phyloP scores from a whole-genome alignment of 2,329 filamentous ascomycete genomes.

The Monosporascus cannonballus region DNA sequence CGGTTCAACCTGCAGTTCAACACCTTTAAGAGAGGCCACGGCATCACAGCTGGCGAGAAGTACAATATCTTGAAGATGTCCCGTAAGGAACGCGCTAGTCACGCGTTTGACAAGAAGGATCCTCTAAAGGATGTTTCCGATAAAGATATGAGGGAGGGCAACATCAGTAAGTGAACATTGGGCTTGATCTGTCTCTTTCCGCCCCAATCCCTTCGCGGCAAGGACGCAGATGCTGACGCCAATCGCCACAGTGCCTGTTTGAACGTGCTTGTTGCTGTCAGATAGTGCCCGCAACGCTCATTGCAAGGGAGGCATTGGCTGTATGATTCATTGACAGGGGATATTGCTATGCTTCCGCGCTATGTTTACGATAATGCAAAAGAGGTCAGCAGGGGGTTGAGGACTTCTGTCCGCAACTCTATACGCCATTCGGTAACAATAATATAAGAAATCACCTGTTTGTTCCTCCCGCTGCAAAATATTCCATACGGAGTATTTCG shows the following conservation, averaged over 20 bases:
- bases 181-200: neutral
- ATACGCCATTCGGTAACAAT: too few relatives aligned
- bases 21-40: slow-evolving; percentile 11
- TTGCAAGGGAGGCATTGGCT: too few relatives aligned
- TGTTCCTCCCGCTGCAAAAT: too few relatives aligned
- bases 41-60: slow-evolving; percentile 10
- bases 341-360: too few relatives aligned
- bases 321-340: too few relatives aligned
- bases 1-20: slow-evolving; percentile 9
- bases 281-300: neutral
- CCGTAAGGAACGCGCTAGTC: slow-evolving; percentile 11
- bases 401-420: too few relatives aligned
- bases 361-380: too few relatives aligned
- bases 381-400: too few relatives aligned
- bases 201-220: too few relatives aligned
- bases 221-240: neutral
- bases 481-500: too few relatives aligned
- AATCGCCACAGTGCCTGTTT: neutral
- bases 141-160: slow-evolving; percentile 13
- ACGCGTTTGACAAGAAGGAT: slow-evolving; percentile 15
- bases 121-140: slow-evolving; percentile 15
- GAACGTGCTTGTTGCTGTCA: neutral
- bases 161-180: slow-evolving; percentile 13
- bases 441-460: too few relatives aligned
- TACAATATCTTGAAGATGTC: slow-evolving; percentile 18